phyloP scores from a whole-genome alignment of 768 basidiomycete species.

The Lactarius evosmus region DNA sequence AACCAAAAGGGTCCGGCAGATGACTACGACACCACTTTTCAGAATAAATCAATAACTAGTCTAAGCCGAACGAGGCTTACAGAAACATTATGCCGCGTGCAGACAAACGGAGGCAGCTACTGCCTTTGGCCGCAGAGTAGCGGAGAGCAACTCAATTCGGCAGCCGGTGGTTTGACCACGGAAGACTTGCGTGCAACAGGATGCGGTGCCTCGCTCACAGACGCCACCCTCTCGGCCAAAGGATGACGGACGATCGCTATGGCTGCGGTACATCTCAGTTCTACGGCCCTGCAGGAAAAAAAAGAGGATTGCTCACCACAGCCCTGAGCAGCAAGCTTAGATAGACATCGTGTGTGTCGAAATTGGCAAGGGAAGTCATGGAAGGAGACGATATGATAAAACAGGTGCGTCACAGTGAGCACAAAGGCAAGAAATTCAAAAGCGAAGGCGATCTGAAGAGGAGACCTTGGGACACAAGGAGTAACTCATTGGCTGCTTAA shows the following conservation, averaged over 20 bases:
- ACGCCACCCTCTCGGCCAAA: constrained; percentile 6
- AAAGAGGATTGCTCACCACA: constrained; percentile 1
- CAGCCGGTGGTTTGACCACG: background rate
- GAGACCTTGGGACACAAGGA: background rate
- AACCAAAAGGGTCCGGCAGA: background rate
- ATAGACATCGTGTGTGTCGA: constrained; percentile 17
- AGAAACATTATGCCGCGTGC: background rate
- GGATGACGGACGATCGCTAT: constrained; percentile 16
- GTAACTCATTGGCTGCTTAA: background rate
- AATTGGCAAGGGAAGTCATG: constrained; percentile 11
- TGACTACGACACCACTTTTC: background rate
- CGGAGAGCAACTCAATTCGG: background rate
- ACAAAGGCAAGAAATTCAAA: background rate
- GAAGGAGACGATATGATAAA: constrained; percentile 4
- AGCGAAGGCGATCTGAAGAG: background rate
- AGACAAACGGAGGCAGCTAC: constrained; percentile 3
- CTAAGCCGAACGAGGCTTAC: background rate
- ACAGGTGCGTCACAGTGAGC: background rate
- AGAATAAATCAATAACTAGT: constrained; percentile 2
- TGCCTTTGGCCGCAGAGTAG: background rate
- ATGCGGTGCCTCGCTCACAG: constrained; percentile 1
- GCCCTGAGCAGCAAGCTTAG: constrained; percentile 5
- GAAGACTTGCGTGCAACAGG: background rate
- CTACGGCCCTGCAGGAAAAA: background rate
- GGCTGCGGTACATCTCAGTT: background rate